These are phyloP conservation scores for Cladorrhinum sp. DNA, from an alignment of 2,329 filamentous ascomycete genomes.

Conservation along the genomic window DNA sequence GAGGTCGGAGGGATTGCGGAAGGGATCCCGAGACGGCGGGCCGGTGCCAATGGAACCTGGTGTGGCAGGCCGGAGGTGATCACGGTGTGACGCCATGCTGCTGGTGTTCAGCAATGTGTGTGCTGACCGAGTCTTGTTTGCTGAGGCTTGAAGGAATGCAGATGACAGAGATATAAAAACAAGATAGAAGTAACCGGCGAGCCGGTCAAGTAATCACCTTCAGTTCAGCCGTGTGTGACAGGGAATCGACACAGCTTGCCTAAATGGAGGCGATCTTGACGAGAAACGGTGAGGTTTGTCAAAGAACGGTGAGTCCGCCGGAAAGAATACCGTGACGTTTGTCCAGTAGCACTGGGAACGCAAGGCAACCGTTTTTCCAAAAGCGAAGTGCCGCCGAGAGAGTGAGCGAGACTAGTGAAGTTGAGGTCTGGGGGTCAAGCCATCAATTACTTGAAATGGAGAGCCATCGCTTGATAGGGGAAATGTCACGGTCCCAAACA, in stretches of 20 bases:
- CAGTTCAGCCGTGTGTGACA: neutral
- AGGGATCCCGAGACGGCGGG: conserved; percentile 14
- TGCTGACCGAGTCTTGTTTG: neutral
- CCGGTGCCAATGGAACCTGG: conserved; percentile 10
- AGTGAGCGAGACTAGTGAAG: conserved; percentile 3
- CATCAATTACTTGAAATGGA: conserved; percentile 6
- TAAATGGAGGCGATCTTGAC: neutral
- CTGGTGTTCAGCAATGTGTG: conserved; percentile 1
- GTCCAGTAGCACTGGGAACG: conserved; percentile 4
- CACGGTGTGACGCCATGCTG: conserved; percentile 12
- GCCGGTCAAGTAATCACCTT: neutral
- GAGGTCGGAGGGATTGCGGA: conserved; percentile 22
- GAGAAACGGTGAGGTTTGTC: neutral
- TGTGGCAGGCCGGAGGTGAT: conserved; percentile 11
- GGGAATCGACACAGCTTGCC: neutral
- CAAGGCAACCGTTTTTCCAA: no score
- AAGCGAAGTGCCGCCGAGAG: conserved; percentile 3
- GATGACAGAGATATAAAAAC: conserved; percentile 7
- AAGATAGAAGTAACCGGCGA: neutral
- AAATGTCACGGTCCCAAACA: neutral
- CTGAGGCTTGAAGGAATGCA: conserved; percentile 3
- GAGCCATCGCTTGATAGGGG: conserved; percentile 7
- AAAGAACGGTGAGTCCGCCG: neutral
- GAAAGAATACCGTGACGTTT: conserved; percentile 10
- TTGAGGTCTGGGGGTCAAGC: conserved; percentile 2